Conservation (phyloP, 495 filamentous ascomycete species). For the Sporormia fimetaria region DNA sequence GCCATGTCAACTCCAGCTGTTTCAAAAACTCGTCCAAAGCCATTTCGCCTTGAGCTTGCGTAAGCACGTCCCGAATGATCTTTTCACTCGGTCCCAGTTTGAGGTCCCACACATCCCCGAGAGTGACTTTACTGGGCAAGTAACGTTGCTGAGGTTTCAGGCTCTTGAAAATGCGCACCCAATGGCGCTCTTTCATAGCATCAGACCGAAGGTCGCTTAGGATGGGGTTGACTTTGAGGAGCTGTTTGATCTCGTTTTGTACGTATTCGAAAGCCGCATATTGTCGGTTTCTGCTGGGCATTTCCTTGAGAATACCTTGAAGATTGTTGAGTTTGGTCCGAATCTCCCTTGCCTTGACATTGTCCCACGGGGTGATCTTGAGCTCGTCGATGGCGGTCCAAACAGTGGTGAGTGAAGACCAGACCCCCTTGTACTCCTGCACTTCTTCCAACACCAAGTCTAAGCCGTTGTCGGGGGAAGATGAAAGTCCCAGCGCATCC, state of each 20-base stretch:
- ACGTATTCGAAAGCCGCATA: conserved; percentile 98
- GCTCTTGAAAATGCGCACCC: conserved; percentile 92
- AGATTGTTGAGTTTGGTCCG: conserved; percentile 76
- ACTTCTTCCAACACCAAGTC: conserved; percentile 83
- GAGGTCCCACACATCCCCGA: conserved; percentile 97
- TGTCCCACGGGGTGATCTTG: conserved; percentile 81
- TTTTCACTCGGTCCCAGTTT: conserved; percentile 76
- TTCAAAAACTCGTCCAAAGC: conserved; percentile 95
- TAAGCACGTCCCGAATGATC: conserved; percentile 80
- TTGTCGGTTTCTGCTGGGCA: conserved; percentile 97
- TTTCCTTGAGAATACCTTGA: conserved; percentile 97
- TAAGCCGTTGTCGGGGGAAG: conserved; percentile 63
- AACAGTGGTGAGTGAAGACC: conserved; percentile 85
- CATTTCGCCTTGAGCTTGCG: conserved; percentile 96
- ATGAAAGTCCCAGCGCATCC: conserved; percentile 84
- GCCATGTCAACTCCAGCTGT: conserved; percentile 94
- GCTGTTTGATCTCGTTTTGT: conserved; percentile 74
- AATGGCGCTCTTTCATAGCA: conserved; percentile 89
- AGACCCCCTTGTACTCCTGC: conserved; percentile 97
- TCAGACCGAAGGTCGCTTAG: conserved; percentile 91
- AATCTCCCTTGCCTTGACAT: conserved; percentile 83
- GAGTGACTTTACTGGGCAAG: conserved; percentile 81
- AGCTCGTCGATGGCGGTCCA: conserved; percentile 96
- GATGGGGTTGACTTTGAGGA: conserved; percentile 80
- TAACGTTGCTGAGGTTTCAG: conserved; percentile 84